A percentile compares a stretch with the other conserved stretches of the same genome.
These are phyloP conservation scores for Chytriomyces sp. DNA, from an alignment of 192 early-diverging fungal species.

Conservation along the genomic window DNA sequence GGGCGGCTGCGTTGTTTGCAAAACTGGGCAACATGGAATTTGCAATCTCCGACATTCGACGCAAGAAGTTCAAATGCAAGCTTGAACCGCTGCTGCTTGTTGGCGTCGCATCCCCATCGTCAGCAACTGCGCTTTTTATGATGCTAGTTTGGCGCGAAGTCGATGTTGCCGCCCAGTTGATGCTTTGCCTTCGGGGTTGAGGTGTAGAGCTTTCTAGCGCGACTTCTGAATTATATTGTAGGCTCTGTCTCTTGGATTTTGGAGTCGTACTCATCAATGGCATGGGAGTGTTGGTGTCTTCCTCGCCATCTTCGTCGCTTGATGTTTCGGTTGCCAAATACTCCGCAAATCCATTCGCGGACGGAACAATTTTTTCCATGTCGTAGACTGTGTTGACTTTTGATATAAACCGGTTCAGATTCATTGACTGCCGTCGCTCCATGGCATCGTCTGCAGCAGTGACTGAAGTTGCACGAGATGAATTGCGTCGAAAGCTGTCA, in stretches of 20 bases:
- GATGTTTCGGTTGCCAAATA: not conserved
- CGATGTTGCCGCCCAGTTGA: not conserved
- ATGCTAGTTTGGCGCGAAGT: too few relatives aligned
- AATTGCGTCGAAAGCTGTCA: too few relatives aligned
- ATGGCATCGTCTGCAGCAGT: too few relatives aligned
- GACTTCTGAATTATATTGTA: not conserved
- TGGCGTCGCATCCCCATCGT: too few relatives aligned
- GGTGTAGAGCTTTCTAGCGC: not conserved
- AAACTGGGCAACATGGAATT: too few relatives aligned
- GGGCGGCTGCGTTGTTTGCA: too few relatives aligned
- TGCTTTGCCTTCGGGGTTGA: not conserved
- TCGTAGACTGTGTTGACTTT: constrained; percentile 20
- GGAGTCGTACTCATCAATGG: not conserved
- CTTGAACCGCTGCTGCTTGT: too few relatives aligned
- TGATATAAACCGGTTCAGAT: not conserved
- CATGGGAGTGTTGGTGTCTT: not conserved
- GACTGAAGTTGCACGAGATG: too few relatives aligned
- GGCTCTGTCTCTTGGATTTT: not conserved
- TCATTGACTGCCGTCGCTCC: not conserved
- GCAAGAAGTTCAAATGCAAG: too few relatives aligned
- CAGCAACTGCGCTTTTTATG: too few relatives aligned
- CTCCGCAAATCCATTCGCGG: not conserved
- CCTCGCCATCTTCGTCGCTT: not conserved
- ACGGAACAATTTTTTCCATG: constrained; percentile 17
- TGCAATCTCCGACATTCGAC: too few relatives aligned